Base-by-base conservation (phyloP, 495 filamentous ascomycete species). In the Pyrenopolyporus hunteri region DNA sequence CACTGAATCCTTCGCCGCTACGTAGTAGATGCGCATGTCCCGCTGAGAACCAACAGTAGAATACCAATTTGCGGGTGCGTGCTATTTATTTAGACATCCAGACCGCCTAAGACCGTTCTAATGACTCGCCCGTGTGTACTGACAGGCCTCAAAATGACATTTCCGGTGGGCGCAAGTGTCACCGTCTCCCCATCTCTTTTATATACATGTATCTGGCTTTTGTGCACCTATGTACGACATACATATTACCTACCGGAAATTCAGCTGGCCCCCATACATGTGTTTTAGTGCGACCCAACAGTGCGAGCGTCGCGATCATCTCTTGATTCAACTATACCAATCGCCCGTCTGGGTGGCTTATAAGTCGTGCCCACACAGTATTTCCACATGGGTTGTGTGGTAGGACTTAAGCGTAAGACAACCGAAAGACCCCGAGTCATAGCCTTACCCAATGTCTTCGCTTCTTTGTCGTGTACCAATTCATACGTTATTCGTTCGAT, bases 1-100 rank as follows among this genome's bases (percentile, higher is more conserved):
- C 22, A 22, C 43, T 45, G 17, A 52, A 65, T 65, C 62, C 62
- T 65, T 65, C 50, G 47, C 45, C 50, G 62, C 51, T 56, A 58
- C n/a, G n/a, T n/a, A n/a, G n/a, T n/a, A 16, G 31, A 33, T 47
- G 42, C 36, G 25, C 42, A 51, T 56, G 42, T 42, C 29, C 35
- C 32, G 31, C 22, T 44, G 54, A 55, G 33, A 22, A 40, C 31
- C 22, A 14, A n/a, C 25, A 43, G 37, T 44, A 42, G 42, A 19
- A 49, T 50, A 22, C 16, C 33, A 56, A 40, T 56, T 36, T 50
- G 42, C 36, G 39, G 9, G 23, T 25, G 32, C 33, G n/a, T 46
- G 11, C 28, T 46, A 33, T 52, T 46, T 26, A 10, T 26, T 31
- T 20, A 20, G 16, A 17, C 42, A 28, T 10, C 13, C 19, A 20